Evolutionary conservation across 352 stramenopile genomes (phyloP).

Genomic region (Aphanomyces stellatus): DNA sequence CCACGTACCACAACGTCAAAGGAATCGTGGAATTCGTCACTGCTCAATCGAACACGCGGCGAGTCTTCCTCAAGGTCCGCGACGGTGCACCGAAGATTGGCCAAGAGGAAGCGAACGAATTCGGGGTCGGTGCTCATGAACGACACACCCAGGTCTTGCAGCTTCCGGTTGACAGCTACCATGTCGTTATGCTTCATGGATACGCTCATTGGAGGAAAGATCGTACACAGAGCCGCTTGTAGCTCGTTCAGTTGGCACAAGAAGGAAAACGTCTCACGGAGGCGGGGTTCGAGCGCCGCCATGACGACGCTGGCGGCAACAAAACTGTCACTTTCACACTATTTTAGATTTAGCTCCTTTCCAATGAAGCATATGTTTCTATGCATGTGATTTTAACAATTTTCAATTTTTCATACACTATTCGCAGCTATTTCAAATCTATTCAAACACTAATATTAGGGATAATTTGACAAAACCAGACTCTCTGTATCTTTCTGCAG

Average conservation of each 20-base stretch:
- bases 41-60: background rate
- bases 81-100: background rate
- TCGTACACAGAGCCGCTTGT: background rate
- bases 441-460: too few relatives aligned
- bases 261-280: constrained; percentile 3
- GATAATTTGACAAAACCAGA: too few relatives aligned
- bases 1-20: constrained; percentile 5
- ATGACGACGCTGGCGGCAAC: background rate
- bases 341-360: too few relatives aligned
- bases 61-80: background rate
- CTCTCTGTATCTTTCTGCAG: too few relatives aligned
- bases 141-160: background rate
- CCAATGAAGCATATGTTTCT: too few relatives aligned
- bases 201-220: background rate
- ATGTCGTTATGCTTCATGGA: too few relatives aligned
- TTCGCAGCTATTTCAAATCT: too few relatives aligned
- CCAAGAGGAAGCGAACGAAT: constrained; percentile 7
- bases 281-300: background rate
- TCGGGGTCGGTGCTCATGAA: background rate
- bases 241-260: constrained; percentile 13
- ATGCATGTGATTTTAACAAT: too few relatives aligned
- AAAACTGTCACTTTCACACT: background rate
- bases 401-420: too few relatives aligned
- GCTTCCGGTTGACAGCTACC: background rate
- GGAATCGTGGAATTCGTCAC: background rate